Conservation (phyloP, 2,329 filamentous ascomycete genomes). For the Boeremia lycopersici region DNA sequence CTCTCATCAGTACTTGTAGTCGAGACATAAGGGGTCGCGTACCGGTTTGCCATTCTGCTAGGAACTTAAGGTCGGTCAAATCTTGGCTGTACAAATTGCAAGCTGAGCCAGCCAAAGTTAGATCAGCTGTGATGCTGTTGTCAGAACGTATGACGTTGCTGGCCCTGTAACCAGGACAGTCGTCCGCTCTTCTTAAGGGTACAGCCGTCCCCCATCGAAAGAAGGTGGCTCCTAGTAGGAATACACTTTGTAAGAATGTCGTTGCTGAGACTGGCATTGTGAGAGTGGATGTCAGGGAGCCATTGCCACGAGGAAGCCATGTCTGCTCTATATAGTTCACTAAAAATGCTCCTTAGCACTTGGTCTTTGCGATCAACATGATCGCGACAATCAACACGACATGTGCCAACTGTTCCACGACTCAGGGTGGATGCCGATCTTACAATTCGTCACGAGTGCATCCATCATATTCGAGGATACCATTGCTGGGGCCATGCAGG, state of each 20-base stretch:
- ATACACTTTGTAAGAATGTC: conserved; percentile 29
- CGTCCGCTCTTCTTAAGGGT: conserved; percentile 29
- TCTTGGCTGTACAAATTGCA: conserved; percentile 66
- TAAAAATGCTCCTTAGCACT: conserved; percentile 35
- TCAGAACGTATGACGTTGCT: conserved; percentile 61
- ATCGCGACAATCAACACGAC: conserved; percentile 9
- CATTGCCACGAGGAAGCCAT: conserved; percentile 32
- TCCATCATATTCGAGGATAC: conserved; percentile 23
- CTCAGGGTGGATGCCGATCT: conserved; percentile 26
- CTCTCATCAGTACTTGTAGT: not conserved
- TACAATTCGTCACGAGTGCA: conserved; percentile 41
- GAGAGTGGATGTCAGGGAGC: conserved; percentile 22
- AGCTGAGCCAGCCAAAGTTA: conserved; percentile 70
- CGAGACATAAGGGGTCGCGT: not conserved
- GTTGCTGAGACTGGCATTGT: conserved; percentile 30
- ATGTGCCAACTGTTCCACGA: conserved; percentile 20
- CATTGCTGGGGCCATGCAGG: conserved; percentile 21
- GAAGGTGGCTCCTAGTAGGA: conserved; percentile 31
- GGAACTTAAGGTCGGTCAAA: conserved; percentile 59
- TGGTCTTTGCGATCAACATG: conserved; percentile 22
- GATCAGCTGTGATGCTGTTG: conserved; percentile 68
- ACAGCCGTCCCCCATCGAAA: conserved; percentile 28
- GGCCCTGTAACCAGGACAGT: conserved; percentile 71
- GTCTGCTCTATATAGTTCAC: conserved; percentile 42
- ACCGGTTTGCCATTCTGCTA: conserved; percentile 67